Conservation (phyloP, 192 early-diverging fungal species). For the Coemansia sp. region DNA sequence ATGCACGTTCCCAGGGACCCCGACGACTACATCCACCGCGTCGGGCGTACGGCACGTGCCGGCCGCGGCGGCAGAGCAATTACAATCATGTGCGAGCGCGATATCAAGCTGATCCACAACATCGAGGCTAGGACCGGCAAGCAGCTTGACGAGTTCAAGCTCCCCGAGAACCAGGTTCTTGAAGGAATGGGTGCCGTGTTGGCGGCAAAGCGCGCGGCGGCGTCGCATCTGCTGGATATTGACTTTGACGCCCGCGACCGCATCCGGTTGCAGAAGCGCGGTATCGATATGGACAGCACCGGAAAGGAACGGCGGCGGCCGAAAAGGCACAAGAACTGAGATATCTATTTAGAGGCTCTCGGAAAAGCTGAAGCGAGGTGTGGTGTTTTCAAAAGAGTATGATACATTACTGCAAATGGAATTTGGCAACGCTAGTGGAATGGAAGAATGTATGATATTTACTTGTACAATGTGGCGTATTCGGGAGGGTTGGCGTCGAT, state of each 20-base stretch:
- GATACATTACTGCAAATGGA: not conserved
- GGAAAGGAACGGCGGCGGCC: not conserved
- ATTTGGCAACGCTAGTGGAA: not conserved
- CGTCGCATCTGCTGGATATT: constrained; percentile 46
- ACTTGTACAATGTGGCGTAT: not conserved
- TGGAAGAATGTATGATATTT: not conserved
- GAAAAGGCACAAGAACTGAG: constrained; percentile 1
- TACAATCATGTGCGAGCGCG: constrained; percentile 83
- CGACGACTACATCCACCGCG: constrained; percentile 96
- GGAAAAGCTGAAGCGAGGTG: not conserved
- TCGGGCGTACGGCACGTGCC: constrained; percentile 97
- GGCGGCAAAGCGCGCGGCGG: constrained; percentile 84
- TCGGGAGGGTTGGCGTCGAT: not conserved
- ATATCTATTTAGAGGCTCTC: not conserved
- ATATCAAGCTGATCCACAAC: constrained; percentile 85
- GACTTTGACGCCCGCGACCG: constrained; percentile 54
- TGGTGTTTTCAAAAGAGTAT: too few species aligned
- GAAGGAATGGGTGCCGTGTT: constrained; percentile 84
- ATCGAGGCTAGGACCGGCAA: constrained; percentile 88
- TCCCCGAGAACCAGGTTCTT: constrained; percentile 83
- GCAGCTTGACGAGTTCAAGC: constrained; percentile 74
- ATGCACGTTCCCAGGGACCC: constrained; percentile 95
- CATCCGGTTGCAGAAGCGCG: constrained; percentile 39
- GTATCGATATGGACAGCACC: not conserved
- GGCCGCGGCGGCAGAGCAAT: constrained; percentile 89